phyloP scores from a whole-genome alignment of 345 rosid species.

The Dipteronia dyeriana region DNA sequence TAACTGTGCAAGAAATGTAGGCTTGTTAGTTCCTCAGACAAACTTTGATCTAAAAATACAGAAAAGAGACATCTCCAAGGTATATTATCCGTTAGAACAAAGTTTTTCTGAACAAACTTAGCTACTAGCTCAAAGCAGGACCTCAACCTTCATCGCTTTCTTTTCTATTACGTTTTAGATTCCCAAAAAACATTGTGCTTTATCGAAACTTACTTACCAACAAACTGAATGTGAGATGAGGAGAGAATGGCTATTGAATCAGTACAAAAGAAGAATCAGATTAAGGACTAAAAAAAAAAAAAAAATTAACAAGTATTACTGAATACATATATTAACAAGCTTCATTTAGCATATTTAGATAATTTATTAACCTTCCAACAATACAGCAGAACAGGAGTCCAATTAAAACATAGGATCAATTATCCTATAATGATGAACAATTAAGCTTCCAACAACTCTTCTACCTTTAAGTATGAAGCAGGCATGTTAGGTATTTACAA shows the following conservation, averaged over 20 bases:
- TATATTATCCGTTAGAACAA: neutral
- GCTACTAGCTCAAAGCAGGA: neutral
- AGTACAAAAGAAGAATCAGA: neutral
- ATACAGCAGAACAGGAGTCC: neutral
- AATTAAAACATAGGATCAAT: conserved; percentile 9
- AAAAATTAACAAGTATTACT: neutral
- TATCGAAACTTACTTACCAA: neutral
- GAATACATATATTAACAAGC: neutral
- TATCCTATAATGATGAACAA: neutral
- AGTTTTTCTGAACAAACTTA: neutral
- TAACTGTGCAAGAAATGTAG: conserved; percentile 36
- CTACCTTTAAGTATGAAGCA: neutral
- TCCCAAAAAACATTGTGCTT: neutral
- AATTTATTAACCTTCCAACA: neutral
- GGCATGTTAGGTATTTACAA: neutral
- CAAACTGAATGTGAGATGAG: neutral
- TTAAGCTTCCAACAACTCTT: neutral
- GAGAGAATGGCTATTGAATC: neutral
- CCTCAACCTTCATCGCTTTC: neutral
- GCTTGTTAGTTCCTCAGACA: conserved; percentile 12
- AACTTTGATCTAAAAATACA: neutral
- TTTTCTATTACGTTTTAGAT: neutral
- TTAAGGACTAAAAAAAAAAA: neutral
- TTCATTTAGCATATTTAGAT: neutral
- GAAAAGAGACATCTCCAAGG: neutral